Evolutionary conservation across 2,329 filamentous ascomycete genomes (phyloP), one percentile per base, ranked within the genome.

Genomic region (Fusarium proliferatum): DNA sequence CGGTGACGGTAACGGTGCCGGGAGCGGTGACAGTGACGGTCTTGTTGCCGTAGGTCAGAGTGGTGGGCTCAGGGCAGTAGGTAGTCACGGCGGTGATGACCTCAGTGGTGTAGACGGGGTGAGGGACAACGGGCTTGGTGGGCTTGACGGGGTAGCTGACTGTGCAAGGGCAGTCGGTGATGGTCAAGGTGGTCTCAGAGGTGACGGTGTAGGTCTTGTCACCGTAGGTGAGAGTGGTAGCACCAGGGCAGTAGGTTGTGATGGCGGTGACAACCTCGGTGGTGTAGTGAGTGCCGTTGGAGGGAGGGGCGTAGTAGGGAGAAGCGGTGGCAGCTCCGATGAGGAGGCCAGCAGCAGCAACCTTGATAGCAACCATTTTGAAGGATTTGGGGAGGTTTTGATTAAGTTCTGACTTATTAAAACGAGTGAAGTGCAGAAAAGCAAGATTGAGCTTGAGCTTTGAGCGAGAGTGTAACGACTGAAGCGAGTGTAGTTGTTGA

Each of bases 161-260:
- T 80, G 89, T 93, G 91, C 90, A 93, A 75, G 90, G 89, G 88
- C 91, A 92, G 87, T 92, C 86, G 77, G 89, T 89, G 86, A 93
- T 88, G 85, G 91, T 93, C 82, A 92, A 83, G 81, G 90, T 91
- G 81, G 90, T 91, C 81, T 91, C 88, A 84, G 87, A 85, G 74
- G 90, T 90, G 84, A 94, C 86, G 77, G 88, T 91, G 88, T 92
- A 93, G 84, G 91, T 93, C 81, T 88, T 86, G 83, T 83, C 85
- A 81, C 87, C 88, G 85, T 92, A 86, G 80, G 88, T 89, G 82
- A 94, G 83, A 76, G 85, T 82, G 77, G 92, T 94, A 73, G 92
- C 82, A 75, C 80, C 86, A 26, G 92, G 91, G 90, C 93, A 94
- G 89, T 87, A 93, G 80, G 92, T 94, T 84, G 88, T 90, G 86